Evolutionary conservation across 129 eudicot species (phyloP).

Genomic region (Tagetes erecta): DNA sequence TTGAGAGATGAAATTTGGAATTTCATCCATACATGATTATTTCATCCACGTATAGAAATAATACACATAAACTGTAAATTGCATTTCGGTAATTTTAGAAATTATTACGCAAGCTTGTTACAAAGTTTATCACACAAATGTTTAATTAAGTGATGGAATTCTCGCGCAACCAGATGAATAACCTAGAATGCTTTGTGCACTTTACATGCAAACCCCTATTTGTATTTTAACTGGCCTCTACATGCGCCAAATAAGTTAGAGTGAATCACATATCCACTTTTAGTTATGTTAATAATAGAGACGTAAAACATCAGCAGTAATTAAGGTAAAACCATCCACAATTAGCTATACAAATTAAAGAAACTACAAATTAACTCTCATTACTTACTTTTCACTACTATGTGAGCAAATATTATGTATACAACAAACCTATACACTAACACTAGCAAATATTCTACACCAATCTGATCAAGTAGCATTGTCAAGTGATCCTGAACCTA

Average conservation of each 20-base stretch:
- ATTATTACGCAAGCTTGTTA: no score
- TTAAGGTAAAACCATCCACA: background rate
- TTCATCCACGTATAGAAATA: no score
- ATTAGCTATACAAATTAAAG: slow-evolving; percentile 19
- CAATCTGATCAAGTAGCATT: slow-evolving; percentile 29
- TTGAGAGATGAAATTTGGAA: no score
- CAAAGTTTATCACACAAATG: no score
- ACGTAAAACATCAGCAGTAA: background rate
- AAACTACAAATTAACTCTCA: slow-evolving; percentile 14
- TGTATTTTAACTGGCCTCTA: no score
- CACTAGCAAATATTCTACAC: background rate
- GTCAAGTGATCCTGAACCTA: slow-evolving; percentile 40
- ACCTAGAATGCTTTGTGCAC: no score
- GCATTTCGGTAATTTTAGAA: no score
- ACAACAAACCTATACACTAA: slow-evolving; percentile 9
- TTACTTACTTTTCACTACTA: slow-evolving; percentile 5
- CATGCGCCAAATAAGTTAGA: background rate
- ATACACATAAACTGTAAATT: no score
- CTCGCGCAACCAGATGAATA: no score
- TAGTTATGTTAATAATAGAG: background rate
- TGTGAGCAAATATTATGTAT: background rate
- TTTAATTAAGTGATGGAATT: no score
- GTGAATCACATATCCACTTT: background rate
- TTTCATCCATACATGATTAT: no score
- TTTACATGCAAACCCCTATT: no score